These are phyloP conservation scores for Verbena officinalis DNA, from an alignment of 257 asterid species.

Conservation along the genomic window DNA sequence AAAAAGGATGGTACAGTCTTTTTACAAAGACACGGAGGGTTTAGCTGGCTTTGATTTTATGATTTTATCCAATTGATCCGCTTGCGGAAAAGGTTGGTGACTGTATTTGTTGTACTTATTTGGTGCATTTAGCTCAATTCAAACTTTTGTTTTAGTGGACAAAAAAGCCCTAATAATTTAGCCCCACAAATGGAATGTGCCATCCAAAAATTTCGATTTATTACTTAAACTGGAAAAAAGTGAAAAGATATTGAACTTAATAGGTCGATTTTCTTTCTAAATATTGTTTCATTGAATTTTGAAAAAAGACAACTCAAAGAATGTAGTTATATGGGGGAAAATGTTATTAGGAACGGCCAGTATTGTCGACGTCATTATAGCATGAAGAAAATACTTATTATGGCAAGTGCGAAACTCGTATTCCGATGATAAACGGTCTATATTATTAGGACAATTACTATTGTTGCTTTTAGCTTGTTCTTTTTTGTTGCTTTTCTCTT, in stretches of 20 bases:
- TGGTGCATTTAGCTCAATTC: background rate
- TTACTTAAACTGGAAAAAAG: background rate
- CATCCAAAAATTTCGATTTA: background rate
- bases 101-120: background rate
- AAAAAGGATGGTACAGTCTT: background rate
- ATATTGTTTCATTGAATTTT: too few species aligned
- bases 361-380: too few species aligned
- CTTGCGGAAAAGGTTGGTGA: background rate
- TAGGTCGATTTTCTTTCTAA: too few species aligned
- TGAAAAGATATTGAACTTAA: background rate
- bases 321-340: too few species aligned
- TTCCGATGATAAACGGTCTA: too few species aligned
- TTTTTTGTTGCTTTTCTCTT: too few species aligned
- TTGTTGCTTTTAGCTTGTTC: too few species aligned
- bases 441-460: too few species aligned
- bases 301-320: too few species aligned
- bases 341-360: too few species aligned
- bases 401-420: too few species aligned
- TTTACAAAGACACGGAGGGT: background rate
- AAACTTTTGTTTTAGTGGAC: background rate
- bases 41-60: background rate
- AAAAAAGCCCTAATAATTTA: background rate
- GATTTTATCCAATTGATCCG: slow-evolving; percentile 15
- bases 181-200: background rate
- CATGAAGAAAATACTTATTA: too few species aligned